Base-by-base conservation (phyloP, 441 rosid genomes). In the Gossypium gossypioides region DNA sequence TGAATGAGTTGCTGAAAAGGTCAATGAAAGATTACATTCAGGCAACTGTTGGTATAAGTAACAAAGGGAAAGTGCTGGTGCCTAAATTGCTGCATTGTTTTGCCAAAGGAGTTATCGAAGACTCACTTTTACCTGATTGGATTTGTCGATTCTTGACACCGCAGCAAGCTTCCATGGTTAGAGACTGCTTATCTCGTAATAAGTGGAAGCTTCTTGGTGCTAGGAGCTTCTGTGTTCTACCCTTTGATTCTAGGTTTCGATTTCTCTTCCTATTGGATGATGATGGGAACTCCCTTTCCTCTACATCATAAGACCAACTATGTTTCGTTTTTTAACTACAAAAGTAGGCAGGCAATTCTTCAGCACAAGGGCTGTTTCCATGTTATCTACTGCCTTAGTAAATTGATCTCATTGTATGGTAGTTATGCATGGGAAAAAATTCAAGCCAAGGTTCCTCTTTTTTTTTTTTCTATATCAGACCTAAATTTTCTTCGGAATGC, bases 211-310 rank as follows among this genome's bases (percentile, higher is more conserved):
- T 87, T 64, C 84, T 80, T 0, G 83, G 85, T 10, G 70, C 81
- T 40, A 83, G 86, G 59, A 81, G 74, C 79, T 87, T 84, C 80
- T 82, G 84, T 1, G 67, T 87, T 22, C 24, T 81, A 22, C 90
- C 91, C 0, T 87, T 84, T 3, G 86, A 85, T 75, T 79, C 94
- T 12, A 83, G 91, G 71, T 89, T 87, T 76, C 84, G 94, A 6
- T 86, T 81, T 71, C 87, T 87, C 29, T 87, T 87, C 79, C 66
- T 87, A 2, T 40, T 74, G 77, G 80, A 84, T 40, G 72, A 48
- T 3, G 54, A 19, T 56, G 60, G 29, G 18, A 61, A 34, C 46
- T 29, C 65, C 19, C 6, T 8, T n/a, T 1, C 21, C 44, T 71
- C 48, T 16, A 7, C 68, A 67, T 16, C 25, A 50, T 16, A 48